A percentile compares a stretch with the other conserved stretches of the same genome.
phyloP scores from a whole-genome alignment of 306 rosid species.

The Cicer cuneatum region DNA sequence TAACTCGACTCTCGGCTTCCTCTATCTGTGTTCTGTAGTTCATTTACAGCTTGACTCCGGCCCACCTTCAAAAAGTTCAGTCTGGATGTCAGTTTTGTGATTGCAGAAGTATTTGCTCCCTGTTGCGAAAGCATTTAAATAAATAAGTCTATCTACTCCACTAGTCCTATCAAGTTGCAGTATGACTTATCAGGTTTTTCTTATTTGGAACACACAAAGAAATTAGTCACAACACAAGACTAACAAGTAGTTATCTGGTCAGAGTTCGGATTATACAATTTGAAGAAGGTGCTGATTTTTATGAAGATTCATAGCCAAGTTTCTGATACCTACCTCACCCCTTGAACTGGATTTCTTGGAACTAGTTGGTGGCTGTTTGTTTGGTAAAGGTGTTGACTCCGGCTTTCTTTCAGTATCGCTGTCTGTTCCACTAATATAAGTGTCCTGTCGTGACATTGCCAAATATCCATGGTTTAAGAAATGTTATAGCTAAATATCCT shows the following conservation, averaged over 20 bases:
- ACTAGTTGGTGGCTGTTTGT: slow-evolving; percentile 51
- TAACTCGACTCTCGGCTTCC: slow-evolving; percentile 52
- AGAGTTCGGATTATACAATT: slow-evolving; percentile 2
- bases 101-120: slow-evolving; percentile 69
- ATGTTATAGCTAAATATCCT: slow-evolving; percentile 31
- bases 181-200: slow-evolving; percentile 3
- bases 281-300: slow-evolving; percentile 25
- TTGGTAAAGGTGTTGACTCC: slow-evolving; percentile 49
- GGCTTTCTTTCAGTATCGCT: slow-evolving; percentile 54
- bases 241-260: slow-evolving; percentile 12
- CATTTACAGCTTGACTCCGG: slow-evolving; percentile 63
- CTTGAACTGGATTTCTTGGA: slow-evolving; percentile 57
- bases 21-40: slow-evolving; percentile 63
- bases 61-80: slow-evolving; percentile 88
- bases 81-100: slow-evolving; percentile 78
- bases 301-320: slow-evolving; percentile 20
- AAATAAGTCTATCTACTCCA: slow-evolving; percentile 43
- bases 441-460: slow-evolving; percentile 56
- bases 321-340: slow-evolving; percentile 71
- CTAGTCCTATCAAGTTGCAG: slow-evolving; percentile 38
- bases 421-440: slow-evolving; percentile 51
- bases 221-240: slow-evolving; percentile 16
- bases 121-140: slow-evolving; percentile 54
- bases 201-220: not conserved
- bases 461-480: slow-evolving; percentile 39